Percentiles rank a stretch among this genome's conserved stretches.
Evolutionary conservation across 495 filamentous ascomycete genomes (phyloP).

Genomic region (Lineolata rhizophorae): DNA sequence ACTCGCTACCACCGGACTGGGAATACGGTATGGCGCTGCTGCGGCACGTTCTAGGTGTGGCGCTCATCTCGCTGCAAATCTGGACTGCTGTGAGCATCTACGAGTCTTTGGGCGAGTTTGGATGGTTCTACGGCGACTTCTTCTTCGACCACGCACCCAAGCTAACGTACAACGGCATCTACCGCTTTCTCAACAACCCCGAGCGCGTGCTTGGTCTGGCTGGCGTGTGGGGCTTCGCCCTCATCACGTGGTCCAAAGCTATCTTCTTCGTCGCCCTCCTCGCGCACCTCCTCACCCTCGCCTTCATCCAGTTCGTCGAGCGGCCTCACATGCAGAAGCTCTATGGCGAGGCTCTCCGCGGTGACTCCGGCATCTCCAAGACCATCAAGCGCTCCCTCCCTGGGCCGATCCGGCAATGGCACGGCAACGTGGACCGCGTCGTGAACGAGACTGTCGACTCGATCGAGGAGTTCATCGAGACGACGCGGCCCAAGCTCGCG

Average conservation of each 20-base stretch:
- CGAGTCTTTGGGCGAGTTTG: slow-evolving; percentile 90
- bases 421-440: slow-evolving; percentile 70
- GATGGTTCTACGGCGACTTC: slow-evolving; percentile 99
- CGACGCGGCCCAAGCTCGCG: slow-evolving; percentile 69
- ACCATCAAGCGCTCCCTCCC: slow-evolving; percentile 79
- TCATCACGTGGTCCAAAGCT: slow-evolving; percentile 70
- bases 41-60: slow-evolving; percentile 62
- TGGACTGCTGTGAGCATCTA: slow-evolving; percentile 93
- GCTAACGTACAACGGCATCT: slow-evolving; percentile 89
- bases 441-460: slow-evolving; percentile 67
- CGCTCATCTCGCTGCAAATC: slow-evolving; percentile 65
- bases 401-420: slow-evolving; percentile 50
- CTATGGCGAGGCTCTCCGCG: slow-evolving; percentile 64
- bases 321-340: slow-evolving; percentile 97
- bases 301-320: slow-evolving; percentile 84
- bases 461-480: slow-evolving; percentile 75
- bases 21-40: slow-evolving; percentile 61
- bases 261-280: slow-evolving; percentile 69
- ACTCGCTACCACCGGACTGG: slow-evolving; percentile 66
- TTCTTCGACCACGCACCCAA: slow-evolving; percentile 68
- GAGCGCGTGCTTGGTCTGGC: slow-evolving; percentile 85
- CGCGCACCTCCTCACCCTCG: slow-evolving; percentile 64
- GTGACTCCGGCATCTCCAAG: slow-evolving; percentile 76
- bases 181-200: slow-evolving; percentile 93
- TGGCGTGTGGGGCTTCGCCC: slow-evolving; percentile 85